A percentile compares a stretch with the other conserved stretches of the same genome.
Evolutionary conservation across 768 basidiomycete genomes (phyloP).

Genomic region (Suillus subaureus): DNA sequence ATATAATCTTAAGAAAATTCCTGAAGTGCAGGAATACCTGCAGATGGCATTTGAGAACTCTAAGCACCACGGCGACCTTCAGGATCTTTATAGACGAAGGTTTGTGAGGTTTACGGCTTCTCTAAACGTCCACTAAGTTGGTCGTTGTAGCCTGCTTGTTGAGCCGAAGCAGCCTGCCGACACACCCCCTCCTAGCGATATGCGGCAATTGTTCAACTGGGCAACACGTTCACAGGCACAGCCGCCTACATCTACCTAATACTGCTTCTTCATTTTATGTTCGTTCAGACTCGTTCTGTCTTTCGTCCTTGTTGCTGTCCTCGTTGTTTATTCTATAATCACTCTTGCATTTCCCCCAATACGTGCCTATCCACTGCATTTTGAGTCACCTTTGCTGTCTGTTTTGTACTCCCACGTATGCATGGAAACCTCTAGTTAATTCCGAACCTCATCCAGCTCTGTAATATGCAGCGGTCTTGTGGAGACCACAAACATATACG

Average conservation of each 20-base stretch:
- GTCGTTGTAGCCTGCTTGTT: conserved; percentile 62
- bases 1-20: conserved; percentile 86
- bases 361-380: conserved; percentile 21
- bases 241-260: conserved; percentile 39
- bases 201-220: conserved; percentile 83
- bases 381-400: conserved; percentile 20
- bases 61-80: conserved; percentile 76
- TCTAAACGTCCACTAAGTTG: conserved; percentile 2
- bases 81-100: conserved; percentile 87
- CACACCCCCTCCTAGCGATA: conserved; percentile 60
- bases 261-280: conserved; percentile 4
- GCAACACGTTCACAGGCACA: conserved; percentile 58
- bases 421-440: conserved; percentile 24
- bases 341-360: conserved; percentile 20
- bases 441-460: conserved; percentile 11
- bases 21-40: conserved; percentile 85
- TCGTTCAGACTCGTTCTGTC: conserved; percentile 23
- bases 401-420: conserved; percentile 29
- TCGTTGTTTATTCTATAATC: conserved; percentile 30
- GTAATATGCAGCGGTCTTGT: conserved; percentile 13
- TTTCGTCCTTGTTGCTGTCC: conserved; percentile 17
- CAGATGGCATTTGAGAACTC: conserved; percentile 74
- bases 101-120: conserved; percentile 32
- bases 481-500: conserved; percentile 9
- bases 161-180: conserved; percentile 84